A percentile compares a stretch with the other conserved stretches of the same genome.
phyloP scores from a whole-genome alignment of 768 basidiomycete species.

The Clitopilus hobsonii region DNA sequence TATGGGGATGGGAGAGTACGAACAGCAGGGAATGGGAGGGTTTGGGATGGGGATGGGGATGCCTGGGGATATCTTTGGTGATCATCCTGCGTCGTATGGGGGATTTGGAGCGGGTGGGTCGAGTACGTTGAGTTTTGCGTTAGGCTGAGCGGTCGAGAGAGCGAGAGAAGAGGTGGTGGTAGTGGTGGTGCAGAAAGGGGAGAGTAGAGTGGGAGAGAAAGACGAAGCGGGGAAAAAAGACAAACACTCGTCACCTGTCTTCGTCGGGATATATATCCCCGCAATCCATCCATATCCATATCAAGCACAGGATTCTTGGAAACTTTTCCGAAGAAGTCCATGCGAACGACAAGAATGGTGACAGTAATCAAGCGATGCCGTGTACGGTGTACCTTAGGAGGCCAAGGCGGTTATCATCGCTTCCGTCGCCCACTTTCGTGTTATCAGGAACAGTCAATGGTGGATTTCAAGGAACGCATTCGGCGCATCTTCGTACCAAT shows the following conservation, averaged over 20 bases:
- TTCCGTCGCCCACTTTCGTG: background rate
- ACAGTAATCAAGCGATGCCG: background rate
- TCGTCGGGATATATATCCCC: background rate
- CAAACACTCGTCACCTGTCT: background rate
- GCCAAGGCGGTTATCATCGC: background rate
- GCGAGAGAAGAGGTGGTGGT: too few species aligned
- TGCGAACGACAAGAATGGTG: background rate
- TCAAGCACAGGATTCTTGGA: background rate
- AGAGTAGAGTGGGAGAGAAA: too few species aligned
- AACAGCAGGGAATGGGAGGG: background rate
- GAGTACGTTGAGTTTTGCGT: slow-evolving; percentile 23
- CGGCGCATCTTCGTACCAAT: background rate
- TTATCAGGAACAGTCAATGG: slow-evolving; percentile 1
- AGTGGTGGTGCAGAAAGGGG: too few species aligned
- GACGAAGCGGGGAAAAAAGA: too few species aligned
- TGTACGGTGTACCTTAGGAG: background rate
- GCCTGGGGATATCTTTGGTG: background rate
- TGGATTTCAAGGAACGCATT: background rate
- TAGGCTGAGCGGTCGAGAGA: slow-evolving; percentile 11
- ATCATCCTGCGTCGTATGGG: background rate
- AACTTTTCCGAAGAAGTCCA: background rate
- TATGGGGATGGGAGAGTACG: background rate
- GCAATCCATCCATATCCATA: too few species aligned
- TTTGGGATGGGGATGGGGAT: background rate
- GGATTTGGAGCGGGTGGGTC: slow-evolving; percentile 6